Conservation (phyloP, 78 protist genomes). For the Dictyostelium intermedium region DNA sequence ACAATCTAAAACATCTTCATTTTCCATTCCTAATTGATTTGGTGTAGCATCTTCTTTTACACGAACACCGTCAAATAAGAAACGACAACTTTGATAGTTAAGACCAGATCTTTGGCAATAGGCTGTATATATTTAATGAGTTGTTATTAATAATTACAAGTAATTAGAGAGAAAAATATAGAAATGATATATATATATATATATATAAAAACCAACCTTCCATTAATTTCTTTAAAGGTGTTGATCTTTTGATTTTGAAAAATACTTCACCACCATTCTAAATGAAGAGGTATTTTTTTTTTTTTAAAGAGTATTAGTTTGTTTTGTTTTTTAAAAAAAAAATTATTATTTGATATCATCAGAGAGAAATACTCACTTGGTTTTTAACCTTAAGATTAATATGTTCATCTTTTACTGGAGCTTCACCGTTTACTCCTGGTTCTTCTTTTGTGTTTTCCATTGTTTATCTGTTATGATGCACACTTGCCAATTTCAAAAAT, state of each 20-base stretch:
- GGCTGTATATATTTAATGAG: background rate
- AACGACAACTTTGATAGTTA: constrained; percentile 24
- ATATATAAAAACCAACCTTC: constrained; percentile 20
- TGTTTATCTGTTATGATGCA: background rate
- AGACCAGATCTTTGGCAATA: constrained; percentile 48
- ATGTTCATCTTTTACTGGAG: constrained; percentile 21
- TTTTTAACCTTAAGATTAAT: constrained; percentile 42
- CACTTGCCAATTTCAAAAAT: background rate
- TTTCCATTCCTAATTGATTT: constrained; percentile 66
- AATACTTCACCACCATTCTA: constrained; percentile 50
- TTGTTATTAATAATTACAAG: background rate
- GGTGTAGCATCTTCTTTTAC: constrained; percentile 56
- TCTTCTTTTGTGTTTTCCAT: constrained; percentile 10
- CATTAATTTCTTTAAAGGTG: constrained; percentile 71
- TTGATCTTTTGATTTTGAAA: constrained; percentile 76
- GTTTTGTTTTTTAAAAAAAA: background rate
- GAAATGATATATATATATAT: background rate
- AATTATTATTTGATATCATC: background rate
- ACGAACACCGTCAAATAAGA: constrained; percentile 84
- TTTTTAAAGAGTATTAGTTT: background rate
- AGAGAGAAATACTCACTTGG: background rate
- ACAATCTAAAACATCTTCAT: constrained; percentile 69
- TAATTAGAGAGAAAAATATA: background rate
- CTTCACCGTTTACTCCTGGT: background rate
- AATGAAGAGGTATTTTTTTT: background rate